Base-by-base conservation (phyloP, 441 rosid genomes). In the Gossypium lobatum region DNA sequence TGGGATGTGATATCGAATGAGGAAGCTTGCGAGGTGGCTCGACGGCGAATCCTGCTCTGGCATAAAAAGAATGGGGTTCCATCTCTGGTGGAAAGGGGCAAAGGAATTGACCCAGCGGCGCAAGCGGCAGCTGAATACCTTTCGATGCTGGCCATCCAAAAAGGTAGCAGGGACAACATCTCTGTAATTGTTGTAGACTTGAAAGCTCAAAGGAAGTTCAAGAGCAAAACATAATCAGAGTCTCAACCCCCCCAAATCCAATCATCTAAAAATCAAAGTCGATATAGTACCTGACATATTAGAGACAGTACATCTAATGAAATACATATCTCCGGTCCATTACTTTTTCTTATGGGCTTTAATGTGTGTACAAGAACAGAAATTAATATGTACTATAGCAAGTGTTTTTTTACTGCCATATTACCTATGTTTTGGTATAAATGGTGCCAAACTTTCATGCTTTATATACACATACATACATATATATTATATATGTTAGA, bases 1-100 rank as follows among this genome's bases (percentile, higher is more conserved):
- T 93, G 97, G 97, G 97, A 89, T 71, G 95, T 91, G 18, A 82
- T 93, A 87, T 72, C 95, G 50, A 89, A 91, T 20, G 91, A 93
- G 64, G 98, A 93, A 75, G 98, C 80, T 60, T 93, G 95, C 26
- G 95, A 91, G 58, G 77, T 84, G 60, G 97, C 98, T 1, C 86
- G 91, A 77, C 87, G 64, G 67, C 83, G 89, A 77, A 88, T 93
- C 71, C 80, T 88, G 50, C 72, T 69, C 0, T 93, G 98, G 97
- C 95, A 89, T 83, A 91, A 84, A 81, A 93, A 77, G 87, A 82
- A 91, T 25, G 90, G 91, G 42, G 82, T 75, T 21, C 73, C 84
- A 28, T 71, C 88, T 53, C 81, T 78, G 62, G 76, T 73, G 0
- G 88, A 89, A 73, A 85, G 89, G 73, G 91, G 93, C 21, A 82